Conservation (phyloP, 257 asterid genomes). For the Thymus quinquecostatus region DNA sequence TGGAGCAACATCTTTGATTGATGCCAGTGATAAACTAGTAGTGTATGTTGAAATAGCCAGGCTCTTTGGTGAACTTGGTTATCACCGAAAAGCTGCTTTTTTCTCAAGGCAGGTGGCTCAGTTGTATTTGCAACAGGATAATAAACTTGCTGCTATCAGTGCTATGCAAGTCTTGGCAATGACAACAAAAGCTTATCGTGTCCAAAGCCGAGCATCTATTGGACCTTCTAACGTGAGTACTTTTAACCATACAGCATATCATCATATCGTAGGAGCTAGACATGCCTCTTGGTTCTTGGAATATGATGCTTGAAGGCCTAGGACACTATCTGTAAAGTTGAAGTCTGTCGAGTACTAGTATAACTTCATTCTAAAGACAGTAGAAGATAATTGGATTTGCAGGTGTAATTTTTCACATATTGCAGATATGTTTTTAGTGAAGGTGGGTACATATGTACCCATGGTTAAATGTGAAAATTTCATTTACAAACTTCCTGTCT, state of each 20-base stretch:
- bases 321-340: neutral
- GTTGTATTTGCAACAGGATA: slow-evolving; percentile 94
- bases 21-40: slow-evolving; percentile 92
- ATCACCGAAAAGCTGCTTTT: slow-evolving; percentile 97
- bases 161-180: slow-evolving; percentile 99
- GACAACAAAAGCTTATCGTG: slow-evolving; percentile 97
- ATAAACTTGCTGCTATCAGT: slow-evolving; percentile 90
- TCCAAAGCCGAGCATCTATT: slow-evolving; percentile 88
- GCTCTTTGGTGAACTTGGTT: slow-evolving; percentile 91
- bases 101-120: slow-evolving; percentile 99
- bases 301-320: slow-evolving; percentile 28
- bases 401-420: slow-evolving; percentile 23
- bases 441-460: slow-evolving; percentile 11
- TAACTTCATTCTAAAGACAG: slow-evolving; percentile 20
- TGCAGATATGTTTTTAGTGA: slow-evolving; percentile 15
- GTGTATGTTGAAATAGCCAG: slow-evolving; percentile 91
- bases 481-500: slow-evolving; percentile 11
- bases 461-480: slow-evolving; percentile 6
- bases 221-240: slow-evolving; percentile 67
- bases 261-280: slow-evolving; percentile 17
- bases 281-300: slow-evolving; percentile 23
- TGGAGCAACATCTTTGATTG: slow-evolving; percentile 95
- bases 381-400: slow-evolving; percentile 21
- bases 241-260: slow-evolving; percentile 1
- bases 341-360: slow-evolving; percentile 1